Evolutionary conservation across 257 asterid species (phyloP).

Genomic region (Eustoma russellianum): DNA sequence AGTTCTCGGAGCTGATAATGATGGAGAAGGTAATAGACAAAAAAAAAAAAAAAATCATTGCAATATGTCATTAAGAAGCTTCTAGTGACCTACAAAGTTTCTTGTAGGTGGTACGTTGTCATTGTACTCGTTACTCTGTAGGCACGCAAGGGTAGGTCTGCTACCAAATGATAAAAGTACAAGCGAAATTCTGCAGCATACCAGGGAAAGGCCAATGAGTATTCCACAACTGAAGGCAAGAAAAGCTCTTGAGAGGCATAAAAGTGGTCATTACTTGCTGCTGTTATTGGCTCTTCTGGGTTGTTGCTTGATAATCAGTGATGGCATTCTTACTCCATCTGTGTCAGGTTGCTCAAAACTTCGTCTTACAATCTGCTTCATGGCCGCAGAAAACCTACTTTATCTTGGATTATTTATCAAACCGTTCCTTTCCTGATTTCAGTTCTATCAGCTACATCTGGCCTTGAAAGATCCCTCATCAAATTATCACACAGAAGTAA

Average conservation of each 20-base stretch:
- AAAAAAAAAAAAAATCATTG: neutral
- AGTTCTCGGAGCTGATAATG: slow-evolving; percentile 71
- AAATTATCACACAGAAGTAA: slow-evolving; percentile 55
- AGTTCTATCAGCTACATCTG: slow-evolving; percentile 78
- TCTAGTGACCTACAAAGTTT: slow-evolving; percentile 12
- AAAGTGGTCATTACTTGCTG: slow-evolving; percentile 57
- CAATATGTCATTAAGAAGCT: neutral
- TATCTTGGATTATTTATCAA: neutral
- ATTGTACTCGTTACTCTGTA: slow-evolving; percentile 72
- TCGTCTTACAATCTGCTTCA: neutral
- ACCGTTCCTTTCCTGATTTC: slow-evolving; percentile 13
- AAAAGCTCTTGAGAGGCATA: slow-evolving; percentile 56
- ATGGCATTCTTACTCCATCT: slow-evolving; percentile 89
- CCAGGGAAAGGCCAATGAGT: slow-evolving; percentile 30
- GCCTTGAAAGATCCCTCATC: slow-evolving; percentile 63
- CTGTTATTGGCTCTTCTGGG: slow-evolving; percentile 75
- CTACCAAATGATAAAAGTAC: slow-evolving; percentile 58
- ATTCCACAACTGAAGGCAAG: slow-evolving; percentile 58
- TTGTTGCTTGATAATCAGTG: slow-evolving; percentile 82
- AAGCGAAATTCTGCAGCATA: slow-evolving; percentile 35
- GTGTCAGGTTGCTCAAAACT: slow-evolving; percentile 56
- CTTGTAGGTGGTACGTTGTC: slow-evolving; percentile 93
- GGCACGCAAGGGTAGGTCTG: slow-evolving; percentile 72
- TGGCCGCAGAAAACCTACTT: too few species aligned
- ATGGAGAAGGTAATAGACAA: slow-evolving; percentile 72